These are phyloP conservation scores for Dictyostelium brefeldianum DNA, from an alignment of 78 protist species.

Conservation along the genomic window DNA sequence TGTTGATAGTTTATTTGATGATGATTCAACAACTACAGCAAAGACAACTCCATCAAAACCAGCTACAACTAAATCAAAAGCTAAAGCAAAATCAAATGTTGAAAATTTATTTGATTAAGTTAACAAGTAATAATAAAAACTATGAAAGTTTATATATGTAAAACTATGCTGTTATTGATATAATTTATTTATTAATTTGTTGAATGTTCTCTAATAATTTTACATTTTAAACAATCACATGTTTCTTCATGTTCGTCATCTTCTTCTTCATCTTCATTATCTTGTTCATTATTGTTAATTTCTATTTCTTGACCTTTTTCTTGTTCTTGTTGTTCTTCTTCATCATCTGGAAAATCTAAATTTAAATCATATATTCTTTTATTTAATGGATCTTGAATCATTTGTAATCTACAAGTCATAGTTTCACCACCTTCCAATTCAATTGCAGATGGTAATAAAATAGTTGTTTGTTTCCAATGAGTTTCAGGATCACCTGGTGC, in stretches of 20 bases:
- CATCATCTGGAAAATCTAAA: constrained; percentile 50
- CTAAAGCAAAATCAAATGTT: background rate
- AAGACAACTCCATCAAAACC: background rate
- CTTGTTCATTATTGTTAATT: constrained; percentile 4
- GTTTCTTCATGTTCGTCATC: constrained; percentile 8
- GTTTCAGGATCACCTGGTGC: constrained; percentile 82
- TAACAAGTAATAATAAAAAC: background rate
- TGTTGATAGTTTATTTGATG: constrained; percentile 61
- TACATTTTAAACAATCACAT: constrained; percentile 29
- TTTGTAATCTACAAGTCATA: constrained; percentile 21
- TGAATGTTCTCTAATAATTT: background rate
- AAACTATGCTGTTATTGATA: no score
- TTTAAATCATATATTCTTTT: constrained; percentile 56
- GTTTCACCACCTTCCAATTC: constrained; percentile 27
- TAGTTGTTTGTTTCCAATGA: constrained; percentile 86
- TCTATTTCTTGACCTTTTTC: background rate
- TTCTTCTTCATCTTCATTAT: background rate
- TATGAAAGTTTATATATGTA: no score
- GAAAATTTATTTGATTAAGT: constrained; percentile 10
- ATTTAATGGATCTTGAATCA: constrained; percentile 48
- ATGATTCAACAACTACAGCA: background rate
- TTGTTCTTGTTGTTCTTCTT: constrained; percentile 24
- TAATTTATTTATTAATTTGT: background rate
- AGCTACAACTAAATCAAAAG: background rate
- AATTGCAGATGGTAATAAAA: constrained; percentile 31